A percentile compares a stretch with the other conserved stretches of the same genome.
phyloP scores from a whole-genome alignment of 768 basidiomycete species.

The Mycena indigotica region DNA sequence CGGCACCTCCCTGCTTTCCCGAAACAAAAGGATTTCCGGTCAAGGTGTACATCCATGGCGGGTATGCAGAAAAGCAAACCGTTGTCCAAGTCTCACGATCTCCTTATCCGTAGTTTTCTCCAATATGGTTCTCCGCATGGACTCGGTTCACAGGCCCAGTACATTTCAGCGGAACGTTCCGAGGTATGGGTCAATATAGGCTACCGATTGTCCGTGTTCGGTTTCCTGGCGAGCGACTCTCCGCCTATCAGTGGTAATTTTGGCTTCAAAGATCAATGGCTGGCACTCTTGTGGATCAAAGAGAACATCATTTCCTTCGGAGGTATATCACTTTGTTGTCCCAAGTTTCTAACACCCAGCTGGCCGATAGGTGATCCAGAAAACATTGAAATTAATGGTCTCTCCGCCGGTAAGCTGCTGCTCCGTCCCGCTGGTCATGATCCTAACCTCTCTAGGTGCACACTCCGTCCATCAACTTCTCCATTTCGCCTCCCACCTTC shows the following conservation, averaged over 20 bases:
- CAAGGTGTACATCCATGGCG: conserved; percentile 77
- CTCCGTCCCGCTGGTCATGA: not conserved
- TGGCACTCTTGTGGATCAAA: conserved; percentile 71
- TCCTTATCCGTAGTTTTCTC: conserved; percentile 61
- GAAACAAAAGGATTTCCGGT: conserved; percentile 55
- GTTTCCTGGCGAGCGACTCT: conserved; percentile 69
- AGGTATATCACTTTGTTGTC: conserved; percentile 42
- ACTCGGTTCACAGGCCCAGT: conserved; percentile 63
- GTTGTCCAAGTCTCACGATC: not conserved
- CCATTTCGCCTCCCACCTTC: conserved; percentile 67
- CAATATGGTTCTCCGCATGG: conserved; percentile 78
- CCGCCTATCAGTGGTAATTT: conserved; percentile 71
- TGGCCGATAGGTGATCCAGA: conserved; percentile 52
- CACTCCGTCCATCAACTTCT: conserved; percentile 78
- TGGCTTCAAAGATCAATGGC: conserved; percentile 85
- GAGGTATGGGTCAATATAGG: conserved; percentile 80
- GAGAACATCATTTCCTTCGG: conserved; percentile 71
- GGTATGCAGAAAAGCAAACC: conserved; percentile 40
- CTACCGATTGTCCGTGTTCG: conserved; percentile 75
- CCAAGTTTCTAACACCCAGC: not conserved
- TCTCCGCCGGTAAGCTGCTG: conserved; percentile 65
- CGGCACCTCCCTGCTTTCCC: conserved; percentile 56
- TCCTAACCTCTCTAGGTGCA: conserved; percentile 46
- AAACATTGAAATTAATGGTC: conserved; percentile 63
- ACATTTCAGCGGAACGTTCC: conserved; percentile 59